These are phyloP conservation scores for Blepharisma japonicum DNA, from an alignment of 73 alveolate species.

Conservation along the genomic window DNA sequence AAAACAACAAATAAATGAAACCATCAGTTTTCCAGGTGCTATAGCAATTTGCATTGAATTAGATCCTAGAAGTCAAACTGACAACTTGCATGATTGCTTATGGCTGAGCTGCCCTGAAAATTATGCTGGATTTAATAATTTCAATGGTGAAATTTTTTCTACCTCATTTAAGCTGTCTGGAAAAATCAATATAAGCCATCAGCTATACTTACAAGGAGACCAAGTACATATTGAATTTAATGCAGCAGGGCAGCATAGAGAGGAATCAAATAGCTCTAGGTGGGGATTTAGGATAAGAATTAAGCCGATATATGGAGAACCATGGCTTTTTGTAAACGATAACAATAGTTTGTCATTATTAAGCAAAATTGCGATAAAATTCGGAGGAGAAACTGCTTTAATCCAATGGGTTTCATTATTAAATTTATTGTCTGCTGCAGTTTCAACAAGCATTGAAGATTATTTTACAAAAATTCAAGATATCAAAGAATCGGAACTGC, in stretches of 20 bases:
- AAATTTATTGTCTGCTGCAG: neutral
- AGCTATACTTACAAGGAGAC: slow-evolving; percentile 65
- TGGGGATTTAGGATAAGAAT: slow-evolving; percentile 76
- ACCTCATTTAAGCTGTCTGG: slow-evolving; percentile 63
- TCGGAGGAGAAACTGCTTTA: slow-evolving; percentile 27
- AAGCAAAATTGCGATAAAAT: neutral
- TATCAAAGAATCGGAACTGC: neutral
- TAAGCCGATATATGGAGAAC: slow-evolving; percentile 72
- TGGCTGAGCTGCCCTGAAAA: slow-evolving; percentile 38
- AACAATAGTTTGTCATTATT: neutral
- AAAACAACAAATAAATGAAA: slow-evolving; percentile 56
- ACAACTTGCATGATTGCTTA: slow-evolving; percentile 50
- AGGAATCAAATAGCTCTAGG: slow-evolving; percentile 53
- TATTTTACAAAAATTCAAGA: neutral
- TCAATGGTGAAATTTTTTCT: slow-evolving; percentile 61
- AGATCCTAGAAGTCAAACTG: slow-evolving; percentile 79
- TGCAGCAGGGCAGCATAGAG: slow-evolving; percentile 60
- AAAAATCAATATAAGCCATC: slow-evolving; percentile 51
- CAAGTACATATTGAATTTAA: slow-evolving; percentile 69
- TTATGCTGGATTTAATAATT: slow-evolving; percentile 47
- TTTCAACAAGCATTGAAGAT: neutral
- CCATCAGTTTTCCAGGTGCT: slow-evolving; percentile 77
- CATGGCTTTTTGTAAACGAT: neutral
- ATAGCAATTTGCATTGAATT: slow-evolving; percentile 69
- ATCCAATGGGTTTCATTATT: slow-evolving; percentile 32